Percentiles rank a stretch among this genome's conserved stretches.
These are phyloP conservation scores for Calonectria naviculata DNA, from an alignment of 2,329 filamentous ascomycete species.

Conservation along the genomic window DNA sequence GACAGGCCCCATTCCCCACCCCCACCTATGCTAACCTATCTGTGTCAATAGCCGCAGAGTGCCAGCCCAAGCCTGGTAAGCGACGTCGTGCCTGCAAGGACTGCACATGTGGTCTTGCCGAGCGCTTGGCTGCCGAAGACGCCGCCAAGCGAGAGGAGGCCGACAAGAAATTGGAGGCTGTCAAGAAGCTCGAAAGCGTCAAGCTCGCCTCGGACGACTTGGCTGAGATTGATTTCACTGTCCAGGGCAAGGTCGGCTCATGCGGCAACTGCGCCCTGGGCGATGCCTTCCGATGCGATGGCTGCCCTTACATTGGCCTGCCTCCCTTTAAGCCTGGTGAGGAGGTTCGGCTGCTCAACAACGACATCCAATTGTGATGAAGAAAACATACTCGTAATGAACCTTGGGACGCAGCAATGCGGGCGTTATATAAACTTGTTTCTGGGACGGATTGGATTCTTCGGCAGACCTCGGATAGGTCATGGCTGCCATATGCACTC, in stretches of 20 bases:
- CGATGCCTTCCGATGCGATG: conserved; percentile 84
- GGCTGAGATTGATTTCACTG: conserved; percentile 91
- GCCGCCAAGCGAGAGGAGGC: conserved; percentile 75
- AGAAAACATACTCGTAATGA: conserved; percentile 29
- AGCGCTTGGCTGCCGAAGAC: conserved; percentile 89
- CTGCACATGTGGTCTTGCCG: conserved; percentile 93
- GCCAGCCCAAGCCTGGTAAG: conserved; percentile 87
- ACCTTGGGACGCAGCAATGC: conserved; percentile 32
- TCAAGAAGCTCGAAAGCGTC: conserved; percentile 79
- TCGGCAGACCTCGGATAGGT: conserved; percentile 30
- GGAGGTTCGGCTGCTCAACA: conserved; percentile 89
- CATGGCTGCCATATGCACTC: conserved; percentile 24
- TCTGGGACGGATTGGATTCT: conserved; percentile 32
- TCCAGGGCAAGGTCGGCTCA: conserved; percentile 95
- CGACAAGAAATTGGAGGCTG: conserved; percentile 70
- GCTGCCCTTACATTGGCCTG: conserved; percentile 85
- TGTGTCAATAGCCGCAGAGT: conserved; percentile 74
- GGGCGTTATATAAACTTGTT: conserved; percentile 38
- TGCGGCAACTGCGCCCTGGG: conserved; percentile 95
- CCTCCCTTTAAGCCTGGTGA: conserved; percentile 98
- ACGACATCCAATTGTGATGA: conserved; percentile 81
- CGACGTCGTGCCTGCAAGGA: conserved; percentile 96
- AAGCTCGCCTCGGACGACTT: conserved; percentile 84
- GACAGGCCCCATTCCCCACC: no score
- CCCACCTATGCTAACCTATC: conserved; percentile 14